Evolutionary conservation across 352 stramenopile species (phyloP).

Genomic region (Globisporangium paddicum): DNA sequence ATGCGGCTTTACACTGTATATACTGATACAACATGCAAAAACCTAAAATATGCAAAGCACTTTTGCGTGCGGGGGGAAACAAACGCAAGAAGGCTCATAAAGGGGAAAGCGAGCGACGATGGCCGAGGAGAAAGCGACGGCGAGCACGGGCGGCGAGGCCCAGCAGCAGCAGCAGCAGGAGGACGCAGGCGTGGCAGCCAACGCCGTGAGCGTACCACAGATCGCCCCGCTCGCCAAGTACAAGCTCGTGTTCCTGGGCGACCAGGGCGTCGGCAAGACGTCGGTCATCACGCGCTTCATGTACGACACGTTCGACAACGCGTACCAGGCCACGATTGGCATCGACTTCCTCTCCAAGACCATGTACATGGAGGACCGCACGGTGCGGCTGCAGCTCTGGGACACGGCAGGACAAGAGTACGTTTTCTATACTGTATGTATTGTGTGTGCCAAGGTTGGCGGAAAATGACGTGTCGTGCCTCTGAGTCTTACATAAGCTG

Average conservation of each 20-base stretch:
- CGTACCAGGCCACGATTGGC: constrained; percentile 98
- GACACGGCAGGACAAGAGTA: constrained; percentile 98
- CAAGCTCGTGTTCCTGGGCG: constrained; percentile 93
- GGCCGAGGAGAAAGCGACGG: constrained; percentile 20
- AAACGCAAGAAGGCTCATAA: not conserved
- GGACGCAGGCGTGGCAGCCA: constrained; percentile 9
- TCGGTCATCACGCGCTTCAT: constrained; percentile 99
- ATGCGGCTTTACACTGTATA: no score
- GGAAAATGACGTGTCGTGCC: no score
- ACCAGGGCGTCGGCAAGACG: constrained; percentile 99
- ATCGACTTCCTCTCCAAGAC: constrained; percentile 99
- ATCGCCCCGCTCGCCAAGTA: constrained; percentile 93
- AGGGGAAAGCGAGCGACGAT: constrained; percentile 7
- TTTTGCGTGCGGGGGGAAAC: not conserved
- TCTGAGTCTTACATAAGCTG: not conserved
- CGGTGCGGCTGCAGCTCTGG: constrained; percentile 98
- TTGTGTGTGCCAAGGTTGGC: no score
- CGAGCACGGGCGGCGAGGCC: constrained; percentile 1
- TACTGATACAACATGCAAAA: no score
- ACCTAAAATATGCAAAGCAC: not conserved
- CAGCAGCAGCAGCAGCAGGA: constrained; percentile 4
- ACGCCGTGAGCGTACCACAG: constrained; percentile 58
- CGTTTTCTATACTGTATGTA: constrained; percentile 14
- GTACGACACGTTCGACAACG: constrained; percentile 97
- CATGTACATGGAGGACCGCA: constrained; percentile 98